These are phyloP conservation scores for Suillus placidus DNA, from an alignment of 768 basidiomycete genomes.

Conservation along the genomic window DNA sequence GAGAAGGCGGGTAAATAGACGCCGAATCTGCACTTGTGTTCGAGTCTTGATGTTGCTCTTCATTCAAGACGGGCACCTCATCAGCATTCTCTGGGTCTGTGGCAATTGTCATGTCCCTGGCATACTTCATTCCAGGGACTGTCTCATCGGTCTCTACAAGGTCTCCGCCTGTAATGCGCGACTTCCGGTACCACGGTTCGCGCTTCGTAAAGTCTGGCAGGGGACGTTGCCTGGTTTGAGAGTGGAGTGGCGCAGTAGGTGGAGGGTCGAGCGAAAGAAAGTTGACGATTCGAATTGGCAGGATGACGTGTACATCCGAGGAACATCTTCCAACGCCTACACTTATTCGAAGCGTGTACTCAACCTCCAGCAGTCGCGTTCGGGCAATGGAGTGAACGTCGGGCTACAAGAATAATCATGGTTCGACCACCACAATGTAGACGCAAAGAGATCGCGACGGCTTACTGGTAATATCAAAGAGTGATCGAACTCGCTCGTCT, in stretches of 20 bases:
- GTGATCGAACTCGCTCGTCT: slow-evolving; percentile 65
- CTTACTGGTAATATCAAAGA: slow-evolving; percentile 67
- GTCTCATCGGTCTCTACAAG: slow-evolving; percentile 23
- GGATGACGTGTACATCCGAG: slow-evolving; percentile 65
- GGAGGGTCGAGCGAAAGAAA: slow-evolving; percentile 87
- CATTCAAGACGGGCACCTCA: slow-evolving; percentile 13
- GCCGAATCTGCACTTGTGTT: slow-evolving; percentile 21
- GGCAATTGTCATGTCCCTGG: slow-evolving; percentile 31
- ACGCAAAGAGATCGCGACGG: slow-evolving; percentile 3
- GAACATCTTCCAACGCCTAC: slow-evolving; percentile 60
- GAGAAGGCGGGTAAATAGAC: slow-evolving; percentile 31
- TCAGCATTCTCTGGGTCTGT: slow-evolving; percentile 21
- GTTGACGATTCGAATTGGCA: slow-evolving; percentile 80
- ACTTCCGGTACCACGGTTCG: slow-evolving; percentile 35
- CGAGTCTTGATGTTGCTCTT: neutral
- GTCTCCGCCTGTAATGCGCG: slow-evolving; percentile 17
- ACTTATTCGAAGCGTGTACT: slow-evolving; percentile 69
- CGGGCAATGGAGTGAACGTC: slow-evolving; percentile 71
- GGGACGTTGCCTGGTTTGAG: slow-evolving; percentile 21
- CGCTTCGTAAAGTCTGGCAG: slow-evolving; percentile 24
- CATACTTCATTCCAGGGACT: slow-evolving; percentile 37
- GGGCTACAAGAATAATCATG: slow-evolving; percentile 43
- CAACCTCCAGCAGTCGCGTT: slow-evolving; percentile 73
- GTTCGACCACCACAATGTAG: slow-evolving; percentile 10
- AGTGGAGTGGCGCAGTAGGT: slow-evolving; percentile 41